Conservation (phyloP, 225 moss, liverwort and hornwort genomes). For the Polytrichum formosum region DNA sequence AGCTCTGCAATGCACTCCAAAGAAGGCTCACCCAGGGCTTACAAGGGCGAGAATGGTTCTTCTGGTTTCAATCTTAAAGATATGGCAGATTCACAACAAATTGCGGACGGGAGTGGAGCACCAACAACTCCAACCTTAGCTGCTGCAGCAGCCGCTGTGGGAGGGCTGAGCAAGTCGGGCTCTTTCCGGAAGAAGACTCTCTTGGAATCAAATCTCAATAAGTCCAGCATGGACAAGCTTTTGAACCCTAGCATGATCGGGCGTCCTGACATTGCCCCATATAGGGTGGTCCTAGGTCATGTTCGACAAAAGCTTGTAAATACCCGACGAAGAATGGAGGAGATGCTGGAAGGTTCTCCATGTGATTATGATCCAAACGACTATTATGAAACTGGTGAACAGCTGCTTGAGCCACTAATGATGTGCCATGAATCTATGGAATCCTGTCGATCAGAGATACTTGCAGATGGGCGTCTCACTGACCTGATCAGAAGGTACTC, state of each 20-base stretch:
- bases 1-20: conserved; percentile 69
- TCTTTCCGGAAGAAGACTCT: conserved; percentile 62
- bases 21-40: conserved; percentile 53
- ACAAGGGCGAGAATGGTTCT: conserved; percentile 30
- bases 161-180: conserved; percentile 46
- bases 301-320: conserved; percentile 81
- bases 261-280: conserved; percentile 86
- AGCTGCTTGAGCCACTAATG: conserved; percentile 75
- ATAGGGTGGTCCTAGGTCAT: conserved; percentile 81
- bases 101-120: conserved; percentile 19
- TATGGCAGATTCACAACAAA: conserved; percentile 28
- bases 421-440: conserved; percentile 83
- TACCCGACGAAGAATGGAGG: conserved; percentile 74
- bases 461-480: conserved; percentile 77
- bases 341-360: conserved; percentile 62
- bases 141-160: conserved; percentile 16
- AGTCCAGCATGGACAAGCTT: conserved; percentile 80
- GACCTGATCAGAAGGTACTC: conserved; percentile 62
- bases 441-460: conserved; percentile 59
- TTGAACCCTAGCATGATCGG: conserved; percentile 78
- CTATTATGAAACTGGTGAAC: conserved; percentile 75
- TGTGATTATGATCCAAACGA: conserved; percentile 83
- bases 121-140: conserved; percentile 32
- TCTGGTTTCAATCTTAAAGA: conserved; percentile 33
- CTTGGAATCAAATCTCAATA: conserved; percentile 69